These are phyloP conservation scores for Murraya paniculata DNA, from an alignment of 345 rosid species.

Conservation along the genomic window DNA sequence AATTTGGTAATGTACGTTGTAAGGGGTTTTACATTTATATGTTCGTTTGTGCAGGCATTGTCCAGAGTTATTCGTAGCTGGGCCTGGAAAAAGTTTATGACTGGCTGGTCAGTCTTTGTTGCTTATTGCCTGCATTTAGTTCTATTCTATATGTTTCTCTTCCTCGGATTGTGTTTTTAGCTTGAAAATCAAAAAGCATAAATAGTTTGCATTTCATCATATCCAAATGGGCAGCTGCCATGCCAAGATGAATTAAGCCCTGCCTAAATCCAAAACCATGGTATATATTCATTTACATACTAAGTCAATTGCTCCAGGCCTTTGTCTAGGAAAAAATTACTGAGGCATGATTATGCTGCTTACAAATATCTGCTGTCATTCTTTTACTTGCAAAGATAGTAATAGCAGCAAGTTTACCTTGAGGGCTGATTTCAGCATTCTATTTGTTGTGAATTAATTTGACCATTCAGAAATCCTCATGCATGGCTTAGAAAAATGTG, in stretches of 20 bases:
- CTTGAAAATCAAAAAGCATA: too few species aligned
- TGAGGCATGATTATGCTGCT: background rate
- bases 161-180: too few species aligned
- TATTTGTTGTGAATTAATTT: background rate
- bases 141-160: too few species aligned
- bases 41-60: slow-evolving; percentile 40
- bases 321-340: background rate
- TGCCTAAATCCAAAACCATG: background rate
- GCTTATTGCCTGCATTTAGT: background rate
- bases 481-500: background rate
- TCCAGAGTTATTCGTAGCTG: slow-evolving; percentile 63
- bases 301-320: background rate
- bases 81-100: slow-evolving; percentile 73
- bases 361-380: background rate
- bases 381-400: background rate
- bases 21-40: background rate
- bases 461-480: background rate
- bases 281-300: background rate
- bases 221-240: too few species aligned
- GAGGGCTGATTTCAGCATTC: background rate
- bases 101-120: slow-evolving; percentile 52
- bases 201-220: too few species aligned
- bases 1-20: too few species aligned
- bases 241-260: background rate
- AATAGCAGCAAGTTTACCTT: background rate